Percentiles rank a stretch among this genome's conserved stretches.
These are phyloP conservation scores for Centrapalus pauciflorus DNA, from an alignment of 129 eudicot genomes.

Conservation along the genomic window DNA sequence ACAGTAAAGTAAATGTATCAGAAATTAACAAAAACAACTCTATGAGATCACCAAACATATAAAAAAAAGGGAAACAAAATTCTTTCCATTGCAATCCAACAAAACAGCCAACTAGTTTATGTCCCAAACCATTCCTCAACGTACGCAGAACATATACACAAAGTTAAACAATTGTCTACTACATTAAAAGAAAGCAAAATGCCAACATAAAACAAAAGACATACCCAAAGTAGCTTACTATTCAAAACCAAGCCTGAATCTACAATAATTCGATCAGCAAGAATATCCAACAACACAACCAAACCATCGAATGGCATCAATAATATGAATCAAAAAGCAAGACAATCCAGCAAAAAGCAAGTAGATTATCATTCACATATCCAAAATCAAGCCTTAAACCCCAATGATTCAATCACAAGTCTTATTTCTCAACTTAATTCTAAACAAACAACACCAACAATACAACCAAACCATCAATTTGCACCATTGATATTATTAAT, in stretches of 20 bases:
- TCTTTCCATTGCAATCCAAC: background rate
- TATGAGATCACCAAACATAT: too few relatives aligned
- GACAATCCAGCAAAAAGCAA: background rate
- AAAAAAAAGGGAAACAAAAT: too few relatives aligned
- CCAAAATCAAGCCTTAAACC: background rate
- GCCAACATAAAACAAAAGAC: background rate
- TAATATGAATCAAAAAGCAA: background rate
- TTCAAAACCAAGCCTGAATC: background rate
- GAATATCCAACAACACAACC: too few relatives aligned
- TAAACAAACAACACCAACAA: slow-evolving; percentile 4
- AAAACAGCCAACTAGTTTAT: background rate
- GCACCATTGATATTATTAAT: background rate
- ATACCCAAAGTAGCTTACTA: background rate
- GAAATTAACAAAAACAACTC: background rate
- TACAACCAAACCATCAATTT: background rate
- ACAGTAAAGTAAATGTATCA: background rate
- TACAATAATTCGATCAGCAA: background rate
- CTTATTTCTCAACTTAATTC: background rate
- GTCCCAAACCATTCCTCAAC: background rate
- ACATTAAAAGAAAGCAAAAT: background rate
- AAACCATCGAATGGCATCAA: background rate
- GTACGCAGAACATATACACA: background rate
- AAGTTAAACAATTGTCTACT: background rate
- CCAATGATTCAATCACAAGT: background rate
- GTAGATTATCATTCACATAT: background rate